These are phyloP conservation scores for Lasiosphaeris hirsuta DNA, from an alignment of 495 filamentous ascomycete species.

Conservation along the genomic window DNA sequence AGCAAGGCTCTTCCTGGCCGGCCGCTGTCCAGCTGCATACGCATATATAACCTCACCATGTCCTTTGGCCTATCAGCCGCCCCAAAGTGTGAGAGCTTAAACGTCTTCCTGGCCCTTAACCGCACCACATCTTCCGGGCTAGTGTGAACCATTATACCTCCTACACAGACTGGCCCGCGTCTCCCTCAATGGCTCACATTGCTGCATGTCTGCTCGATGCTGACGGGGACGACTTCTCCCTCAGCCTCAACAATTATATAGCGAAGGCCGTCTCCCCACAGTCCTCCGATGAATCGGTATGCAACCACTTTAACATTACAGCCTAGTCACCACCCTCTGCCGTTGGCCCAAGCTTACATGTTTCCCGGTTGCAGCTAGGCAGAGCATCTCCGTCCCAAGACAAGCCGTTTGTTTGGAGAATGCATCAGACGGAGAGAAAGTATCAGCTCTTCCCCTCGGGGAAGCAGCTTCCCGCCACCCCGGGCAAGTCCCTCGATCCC, in stretches of 20 bases:
- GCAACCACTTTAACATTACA: slow-evolving; percentile 28
- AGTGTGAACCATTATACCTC: slow-evolving; percentile 30
- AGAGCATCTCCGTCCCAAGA: slow-evolving; percentile 36
- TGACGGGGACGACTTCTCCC: slow-evolving; percentile 34
- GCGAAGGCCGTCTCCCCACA: slow-evolving; percentile 41
- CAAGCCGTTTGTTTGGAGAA: slow-evolving; percentile 50
- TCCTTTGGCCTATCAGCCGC: slow-evolving; percentile 26
- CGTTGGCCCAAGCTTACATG: slow-evolving; percentile 28
- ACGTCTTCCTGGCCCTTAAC: slow-evolving; percentile 26
- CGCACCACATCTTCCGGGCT: slow-evolving; percentile 27
- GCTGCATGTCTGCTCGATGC: slow-evolving; percentile 41
- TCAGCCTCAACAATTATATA: slow-evolving; percentile 46
- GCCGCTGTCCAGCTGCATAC: slow-evolving; percentile 18
- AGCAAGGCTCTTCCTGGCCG: slow-evolving; percentile 19
- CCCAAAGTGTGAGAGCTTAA: slow-evolving; percentile 19
- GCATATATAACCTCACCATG: slow-evolving; percentile 30
- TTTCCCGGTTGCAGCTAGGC: slow-evolving; percentile 25
- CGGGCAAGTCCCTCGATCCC: slow-evolving; percentile 47
- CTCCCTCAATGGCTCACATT: slow-evolving; percentile 48
- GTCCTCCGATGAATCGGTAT: slow-evolving; percentile 46
- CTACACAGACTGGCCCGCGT: slow-evolving; percentile 26
- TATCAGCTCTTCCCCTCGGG: slow-evolving; percentile 53
- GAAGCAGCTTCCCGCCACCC: slow-evolving; percentile 34
- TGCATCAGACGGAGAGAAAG: slow-evolving; percentile 50
- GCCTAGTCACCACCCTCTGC: slow-evolving; percentile 4